A percentile compares a stretch with the other conserved stretches of the same genome.
These are phyloP conservation scores for Syzygium aqueum DNA, from an alignment of 345 rosid species.

Conservation along the genomic window DNA sequence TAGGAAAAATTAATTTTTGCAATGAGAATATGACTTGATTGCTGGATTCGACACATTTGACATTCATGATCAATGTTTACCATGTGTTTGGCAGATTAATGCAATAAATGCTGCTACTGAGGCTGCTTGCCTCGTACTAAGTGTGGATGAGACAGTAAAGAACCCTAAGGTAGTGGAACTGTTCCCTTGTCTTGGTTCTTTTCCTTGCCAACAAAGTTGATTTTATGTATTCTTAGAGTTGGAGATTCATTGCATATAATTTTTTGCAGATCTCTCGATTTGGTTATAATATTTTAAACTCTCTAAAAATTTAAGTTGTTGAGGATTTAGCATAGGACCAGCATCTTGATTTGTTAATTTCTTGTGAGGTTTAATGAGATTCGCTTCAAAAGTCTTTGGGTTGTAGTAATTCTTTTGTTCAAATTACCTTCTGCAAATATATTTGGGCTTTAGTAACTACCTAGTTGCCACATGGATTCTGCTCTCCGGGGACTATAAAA, in stretches of 20 bases:
- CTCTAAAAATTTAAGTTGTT: background rate
- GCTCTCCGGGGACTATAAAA: background rate
- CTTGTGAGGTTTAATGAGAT: background rate
- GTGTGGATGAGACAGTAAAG: slow-evolving; percentile 98
- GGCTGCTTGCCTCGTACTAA: slow-evolving; percentile 91
- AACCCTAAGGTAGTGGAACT: slow-evolving; percentile 74
- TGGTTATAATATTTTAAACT: background rate
- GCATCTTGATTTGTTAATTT: background rate
- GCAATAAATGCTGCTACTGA: slow-evolving; percentile 99
- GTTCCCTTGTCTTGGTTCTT: background rate
- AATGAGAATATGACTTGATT: background rate
- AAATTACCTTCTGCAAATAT: background rate
- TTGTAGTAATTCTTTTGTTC: background rate
- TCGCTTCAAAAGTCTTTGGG: background rate
- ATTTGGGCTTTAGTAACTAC: background rate
- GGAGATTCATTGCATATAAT: background rate
- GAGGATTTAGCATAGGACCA: background rate
- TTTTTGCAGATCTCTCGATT: background rate
- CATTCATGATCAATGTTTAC: background rate
- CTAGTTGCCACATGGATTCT: background rate
- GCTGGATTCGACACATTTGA: background rate
- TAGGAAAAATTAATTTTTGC: background rate
- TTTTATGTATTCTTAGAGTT: background rate
- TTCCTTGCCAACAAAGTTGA: background rate
- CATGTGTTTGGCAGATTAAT: slow-evolving; percentile 49